Conservation (phyloP, 768 basidiomycete genomes). For the Kwoniella dendrophila region DNA sequence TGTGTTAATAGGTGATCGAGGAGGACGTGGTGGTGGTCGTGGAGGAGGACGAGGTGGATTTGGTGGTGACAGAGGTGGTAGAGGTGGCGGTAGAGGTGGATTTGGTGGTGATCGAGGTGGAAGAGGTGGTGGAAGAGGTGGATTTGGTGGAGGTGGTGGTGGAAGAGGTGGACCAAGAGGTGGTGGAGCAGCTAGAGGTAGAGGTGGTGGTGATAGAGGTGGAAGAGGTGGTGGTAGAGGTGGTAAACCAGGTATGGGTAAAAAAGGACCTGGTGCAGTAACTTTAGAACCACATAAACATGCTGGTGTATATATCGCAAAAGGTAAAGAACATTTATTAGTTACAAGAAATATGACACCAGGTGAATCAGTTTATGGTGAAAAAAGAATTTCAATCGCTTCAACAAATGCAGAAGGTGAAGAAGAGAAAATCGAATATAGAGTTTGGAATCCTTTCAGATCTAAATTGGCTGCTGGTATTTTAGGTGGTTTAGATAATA, state of each 20-base stretch:
- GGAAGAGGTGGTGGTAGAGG: constrained; percentile 63
- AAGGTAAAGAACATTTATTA: constrained; percentile 91
- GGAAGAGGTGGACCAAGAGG: constrained; percentile 51
- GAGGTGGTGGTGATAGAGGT: constrained; percentile 67
- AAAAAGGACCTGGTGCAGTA: constrained; percentile 76
- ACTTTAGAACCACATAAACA: constrained; percentile 95
- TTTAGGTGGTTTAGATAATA: constrained; percentile 88
- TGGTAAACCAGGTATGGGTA: constrained; percentile 61
- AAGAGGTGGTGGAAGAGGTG: constrained; percentile 7
- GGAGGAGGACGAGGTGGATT: constrained; percentile 32
- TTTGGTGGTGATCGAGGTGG: constrained; percentile 36
- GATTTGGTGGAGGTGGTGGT: constrained; percentile 55
- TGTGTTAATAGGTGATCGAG: constrained; percentile 29
- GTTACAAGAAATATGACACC: constrained; percentile 98
- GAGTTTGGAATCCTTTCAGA: constrained; percentile 99
- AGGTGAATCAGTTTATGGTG: constrained; percentile 96
- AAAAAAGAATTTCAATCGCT: constrained; percentile 89
- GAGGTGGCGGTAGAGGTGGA: constrained; percentile 28
- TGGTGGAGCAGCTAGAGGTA: constrained; percentile 49
- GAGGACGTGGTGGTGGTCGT: constrained; percentile 44
- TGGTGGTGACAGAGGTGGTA: constrained; percentile 40
- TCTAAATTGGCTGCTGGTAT: constrained; percentile 96
- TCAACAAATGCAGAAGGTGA: constrained; percentile 58
- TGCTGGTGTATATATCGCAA: constrained; percentile 89
- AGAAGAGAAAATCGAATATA: constrained; percentile 85